Evolutionary conservation across 108 stramenopile species (phyloP).

Genomic region (Nitzschia palea): DNA sequence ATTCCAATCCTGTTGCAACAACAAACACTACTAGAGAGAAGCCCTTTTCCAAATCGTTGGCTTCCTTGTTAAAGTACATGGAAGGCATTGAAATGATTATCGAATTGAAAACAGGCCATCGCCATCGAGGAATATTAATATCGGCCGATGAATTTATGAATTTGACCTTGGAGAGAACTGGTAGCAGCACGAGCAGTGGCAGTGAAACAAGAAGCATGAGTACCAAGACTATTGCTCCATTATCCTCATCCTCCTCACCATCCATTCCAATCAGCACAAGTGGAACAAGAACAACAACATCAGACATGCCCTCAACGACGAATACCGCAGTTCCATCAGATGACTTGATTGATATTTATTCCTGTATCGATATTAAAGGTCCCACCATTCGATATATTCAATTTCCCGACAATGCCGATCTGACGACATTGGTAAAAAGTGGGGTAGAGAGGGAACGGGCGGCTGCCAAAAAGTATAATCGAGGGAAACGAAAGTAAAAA

Average conservation of each 20-base stretch:
- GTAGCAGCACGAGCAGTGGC: neutral
- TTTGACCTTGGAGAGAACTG: slow-evolving; percentile 40
- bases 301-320: neutral
- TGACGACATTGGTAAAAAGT: slow-evolving; percentile 35
- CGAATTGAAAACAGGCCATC: slow-evolving; percentile 72
- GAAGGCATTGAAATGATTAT: slow-evolving; percentile 63
- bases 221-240: too few relatives aligned
- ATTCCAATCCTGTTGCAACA: too few relatives aligned
- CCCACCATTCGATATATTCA: slow-evolving; percentile 74
- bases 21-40: too few relatives aligned
- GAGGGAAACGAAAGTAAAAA: slow-evolving; percentile 54
- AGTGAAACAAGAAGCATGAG: neutral
- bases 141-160: slow-evolving; percentile 76
- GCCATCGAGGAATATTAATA: slow-evolving; percentile 49
- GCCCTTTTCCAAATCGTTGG: slow-evolving; percentile 16
- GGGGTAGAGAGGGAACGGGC: slow-evolving; percentile 60
- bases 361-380: slow-evolving; percentile 61
- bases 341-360: slow-evolving; percentile 3
- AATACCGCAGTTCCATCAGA: neutral
- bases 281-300: slow-evolving; percentile 3
- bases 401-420: slow-evolving; percentile 68
- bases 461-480: slow-evolving; percentile 60
- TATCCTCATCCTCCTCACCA: neutral
- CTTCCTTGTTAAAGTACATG: slow-evolving; percentile 55
- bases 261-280: neutral